These are phyloP conservation scores for Cyclotella kingstonii DNA, from an alignment of 108 stramenopile species.

Conservation along the genomic window DNA sequence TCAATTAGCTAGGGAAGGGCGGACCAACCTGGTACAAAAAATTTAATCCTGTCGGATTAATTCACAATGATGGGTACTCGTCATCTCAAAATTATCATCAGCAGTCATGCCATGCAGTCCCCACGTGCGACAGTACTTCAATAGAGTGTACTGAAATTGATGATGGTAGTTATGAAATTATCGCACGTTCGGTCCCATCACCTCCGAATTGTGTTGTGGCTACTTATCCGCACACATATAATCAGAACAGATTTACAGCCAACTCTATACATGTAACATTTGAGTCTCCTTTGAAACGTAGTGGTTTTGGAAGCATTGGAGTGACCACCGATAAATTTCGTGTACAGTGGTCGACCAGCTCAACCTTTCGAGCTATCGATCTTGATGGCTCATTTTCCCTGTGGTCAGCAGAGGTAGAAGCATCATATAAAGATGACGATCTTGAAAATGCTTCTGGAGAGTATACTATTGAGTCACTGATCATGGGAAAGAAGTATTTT, in stretches of 20 bases:
- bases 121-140: conserved; percentile 40
- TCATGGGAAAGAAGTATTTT: conserved; percentile 65
- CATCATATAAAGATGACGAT: conserved; percentile 26
- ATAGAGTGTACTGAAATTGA: conserved; percentile 40
- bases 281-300: conserved; percentile 20
- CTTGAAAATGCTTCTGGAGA: conserved; percentile 35
- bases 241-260: conserved; percentile 40
- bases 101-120: conserved; percentile 44
- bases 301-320: conserved; percentile 46
- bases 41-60: conserved; percentile 31
- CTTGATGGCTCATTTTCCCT: conserved; percentile 5
- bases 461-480: conserved; percentile 52
- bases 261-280: conserved; percentile 38
- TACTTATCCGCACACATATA: conserved; percentile 40
- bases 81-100: conserved; percentile 23
- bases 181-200: conserved; percentile 41
- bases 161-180: conserved; percentile 26
- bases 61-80: conserved; percentile 15
- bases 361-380: conserved; percentile 11
- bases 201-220: conserved; percentile 30
- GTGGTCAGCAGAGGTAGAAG: conserved; percentile 33
- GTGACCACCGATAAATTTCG: conserved; percentile 66
- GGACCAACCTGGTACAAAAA: conserved; percentile 34
- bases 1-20: conserved; percentile 40
- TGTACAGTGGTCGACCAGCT: conserved; percentile 80